Evolutionary conservation across 306 rosid genomes (phyloP).

Genomic region (Lagenaria siceraria): DNA sequence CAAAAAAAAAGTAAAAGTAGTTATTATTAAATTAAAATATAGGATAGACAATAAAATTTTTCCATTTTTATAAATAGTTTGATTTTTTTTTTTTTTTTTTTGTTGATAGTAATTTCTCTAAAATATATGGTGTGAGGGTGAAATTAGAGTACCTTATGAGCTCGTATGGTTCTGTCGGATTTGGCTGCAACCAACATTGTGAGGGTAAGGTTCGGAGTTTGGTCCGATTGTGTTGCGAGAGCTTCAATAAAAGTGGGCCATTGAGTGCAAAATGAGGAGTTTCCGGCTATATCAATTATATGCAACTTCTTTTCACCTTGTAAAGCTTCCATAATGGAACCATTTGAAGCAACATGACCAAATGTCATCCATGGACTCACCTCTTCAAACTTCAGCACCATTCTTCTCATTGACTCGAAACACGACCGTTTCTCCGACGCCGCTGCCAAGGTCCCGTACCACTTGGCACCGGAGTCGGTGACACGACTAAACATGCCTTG

Average conservation of each 20-base stretch:
- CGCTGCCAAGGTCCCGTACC: slow-evolving; percentile 40
- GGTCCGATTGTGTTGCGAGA: slow-evolving; percentile 61
- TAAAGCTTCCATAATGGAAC: slow-evolving; percentile 75
- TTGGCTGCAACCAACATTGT: slow-evolving; percentile 43
- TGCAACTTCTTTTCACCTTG: slow-evolving; percentile 70
- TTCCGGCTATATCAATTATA: slow-evolving; percentile 42
- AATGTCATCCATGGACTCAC: slow-evolving; percentile 91
- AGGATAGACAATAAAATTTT: no score
- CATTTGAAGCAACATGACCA: slow-evolving; percentile 89
- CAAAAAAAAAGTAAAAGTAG: no score
- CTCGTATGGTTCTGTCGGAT: background rate
- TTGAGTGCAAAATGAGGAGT: slow-evolving; percentile 88
- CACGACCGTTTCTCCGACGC: slow-evolving; percentile 68
- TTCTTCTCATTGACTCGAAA: slow-evolving; percentile 67
- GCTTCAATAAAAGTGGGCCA: slow-evolving; percentile 95
- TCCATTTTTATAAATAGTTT: no score
- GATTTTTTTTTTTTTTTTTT: no score
- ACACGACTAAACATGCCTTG: slow-evolving; percentile 73
- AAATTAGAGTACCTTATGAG: background rate
- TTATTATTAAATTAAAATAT: no score
- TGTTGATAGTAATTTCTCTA: no score
- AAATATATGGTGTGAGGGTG: no score
- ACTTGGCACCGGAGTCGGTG: slow-evolving; percentile 63
- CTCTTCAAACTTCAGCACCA: slow-evolving; percentile 70
- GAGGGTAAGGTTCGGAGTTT: slow-evolving; percentile 64